Conservation (phyloP, 1,284 basidiomycete species). For the Fomitopsis schrenkii region DNA sequence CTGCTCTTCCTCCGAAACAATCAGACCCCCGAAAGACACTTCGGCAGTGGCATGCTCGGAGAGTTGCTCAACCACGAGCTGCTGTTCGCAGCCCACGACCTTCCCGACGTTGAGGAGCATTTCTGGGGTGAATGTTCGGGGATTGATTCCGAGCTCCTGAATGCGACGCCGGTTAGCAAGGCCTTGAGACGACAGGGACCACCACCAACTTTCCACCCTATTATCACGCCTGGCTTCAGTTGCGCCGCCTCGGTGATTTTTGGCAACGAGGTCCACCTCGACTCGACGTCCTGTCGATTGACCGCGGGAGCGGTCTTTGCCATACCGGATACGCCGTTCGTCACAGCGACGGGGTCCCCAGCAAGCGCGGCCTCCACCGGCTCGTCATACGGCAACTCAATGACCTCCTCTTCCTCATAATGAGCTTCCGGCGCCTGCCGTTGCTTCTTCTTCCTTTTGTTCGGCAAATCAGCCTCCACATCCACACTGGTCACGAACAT, state of each 20-base stretch:
- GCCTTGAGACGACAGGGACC: neutral
- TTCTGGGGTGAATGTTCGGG: constrained; percentile 49
- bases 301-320: constrained; percentile 10
- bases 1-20: constrained; percentile 13
- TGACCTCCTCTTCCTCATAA: constrained; percentile 11
- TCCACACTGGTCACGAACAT: constrained; percentile 68
- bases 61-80: constrained; percentile 26
- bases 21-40: constrained; percentile 21
- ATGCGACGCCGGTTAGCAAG: neutral
- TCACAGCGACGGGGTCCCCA: neutral
- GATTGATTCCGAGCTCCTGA: constrained; percentile 51
- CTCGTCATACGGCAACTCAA: constrained; percentile 21
- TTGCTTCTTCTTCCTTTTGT: constrained; percentile 15
- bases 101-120: constrained; percentile 40
- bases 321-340: neutral
- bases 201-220: constrained; percentile 52
- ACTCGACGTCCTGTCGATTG: constrained; percentile 39
- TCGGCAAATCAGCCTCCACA: constrained; percentile 46
- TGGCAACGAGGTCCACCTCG: constrained; percentile 34
- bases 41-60: constrained; percentile 12
- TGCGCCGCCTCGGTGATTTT: constrained; percentile 29
- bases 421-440: neutral
- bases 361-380: neutral
- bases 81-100: constrained; percentile 25
- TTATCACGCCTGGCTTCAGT: constrained; percentile 31